Evolutionary conservation across 768 basidiomycete genomes (phyloP), one percentile per base, ranked within the genome.

Genomic region (Pholiota molesta): DNA sequence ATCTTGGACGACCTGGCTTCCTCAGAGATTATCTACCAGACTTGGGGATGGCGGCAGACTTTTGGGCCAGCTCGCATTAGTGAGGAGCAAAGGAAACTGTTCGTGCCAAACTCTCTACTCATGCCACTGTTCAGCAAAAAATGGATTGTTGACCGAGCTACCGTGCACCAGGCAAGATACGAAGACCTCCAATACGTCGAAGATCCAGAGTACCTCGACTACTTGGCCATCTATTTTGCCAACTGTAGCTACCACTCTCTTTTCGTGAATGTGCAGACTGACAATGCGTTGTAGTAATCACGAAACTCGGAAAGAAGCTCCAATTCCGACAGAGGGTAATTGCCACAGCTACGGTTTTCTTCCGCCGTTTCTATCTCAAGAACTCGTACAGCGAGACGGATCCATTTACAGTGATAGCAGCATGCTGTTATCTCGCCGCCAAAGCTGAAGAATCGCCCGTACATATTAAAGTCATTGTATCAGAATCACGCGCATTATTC

Each of bases 371-470:
- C 77, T 99, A 99, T 74, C 78, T 97, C 68, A 97, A 97, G 79
- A 98, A 97, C 72, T 83, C 88, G 8, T 97, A 95, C 71, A 95
- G 92, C 78, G 95, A 97, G 72, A 98, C 97, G 0, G 97, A 99
- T 66, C 95, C 95, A 0, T 95, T 93, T 68, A 81, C 96, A 60
- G 95, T 98, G 54, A 87, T 95, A 47, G 88, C 95, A 0, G 94
- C 95, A 0, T 99, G 97, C 75, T 89, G 90, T 65, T 99, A 98
- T 74, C 90, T 99, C 35, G 96, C 97, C 9, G 94, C 96, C 0
- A 99, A 99, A 74, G 94, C 95, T 1, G 97, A 99, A 71, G 97
- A 99, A 73, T 93, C 90, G 0, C 96, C 97, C 0, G 84, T 95
- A 0, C 95, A 96, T 70, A 95, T 99, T 77, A 98, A 98, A 78